Conservation (phyloP, 2,329 filamentous ascomycete species). For the Microsporum canis region DNA sequence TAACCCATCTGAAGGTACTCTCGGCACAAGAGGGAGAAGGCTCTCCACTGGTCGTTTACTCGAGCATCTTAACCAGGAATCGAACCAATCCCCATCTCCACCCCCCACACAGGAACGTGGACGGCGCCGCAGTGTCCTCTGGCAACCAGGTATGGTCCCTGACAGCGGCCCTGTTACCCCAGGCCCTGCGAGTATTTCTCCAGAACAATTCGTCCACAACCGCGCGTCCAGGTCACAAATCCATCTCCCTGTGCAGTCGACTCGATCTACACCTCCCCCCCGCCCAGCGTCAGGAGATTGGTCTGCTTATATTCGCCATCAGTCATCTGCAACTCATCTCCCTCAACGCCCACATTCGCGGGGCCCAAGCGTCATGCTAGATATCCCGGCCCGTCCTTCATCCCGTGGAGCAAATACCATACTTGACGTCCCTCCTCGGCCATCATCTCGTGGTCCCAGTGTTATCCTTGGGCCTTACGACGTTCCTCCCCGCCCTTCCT, state of each 20-base stretch:
- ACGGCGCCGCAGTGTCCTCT: slow-evolving; percentile 56
- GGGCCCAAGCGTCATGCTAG: slow-evolving; percentile 43
- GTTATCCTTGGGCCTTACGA: slow-evolving; percentile 36
- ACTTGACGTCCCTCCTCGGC: slow-evolving; percentile 38
- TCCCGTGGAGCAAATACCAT: slow-evolving; percentile 49
- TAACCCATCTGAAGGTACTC: slow-evolving; percentile 24
- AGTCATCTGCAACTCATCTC: slow-evolving; percentile 20
- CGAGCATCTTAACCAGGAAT: slow-evolving; percentile 14
- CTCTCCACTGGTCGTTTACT: slow-evolving; percentile 9
- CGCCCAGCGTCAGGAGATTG: slow-evolving; percentile 31
- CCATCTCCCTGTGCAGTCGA: slow-evolving; percentile 48
- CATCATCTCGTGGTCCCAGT: slow-evolving; percentile 50
- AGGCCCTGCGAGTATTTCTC: slow-evolving; percentile 45
- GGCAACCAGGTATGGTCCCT: slow-evolving; percentile 58
- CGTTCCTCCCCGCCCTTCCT: slow-evolving; percentile 42
- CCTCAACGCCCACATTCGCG: slow-evolving; percentile 48
- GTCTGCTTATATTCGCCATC: slow-evolving; percentile 26
- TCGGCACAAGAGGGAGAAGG: slow-evolving; percentile 19
- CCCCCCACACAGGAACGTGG: slow-evolving; percentile 38
- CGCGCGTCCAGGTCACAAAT: slow-evolving; percentile 43
- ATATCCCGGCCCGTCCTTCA: slow-evolving; percentile 40
- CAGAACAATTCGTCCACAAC: slow-evolving; percentile 76
- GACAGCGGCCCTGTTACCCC: background rate
- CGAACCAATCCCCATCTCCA: slow-evolving; percentile 14
- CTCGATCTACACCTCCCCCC: slow-evolving; percentile 34